A percentile compares a stretch with the other conserved stretches of the same genome.
Evolutionary conservation across 129 eudicot species (phyloP).

Genomic region (Arctium minus): DNA sequence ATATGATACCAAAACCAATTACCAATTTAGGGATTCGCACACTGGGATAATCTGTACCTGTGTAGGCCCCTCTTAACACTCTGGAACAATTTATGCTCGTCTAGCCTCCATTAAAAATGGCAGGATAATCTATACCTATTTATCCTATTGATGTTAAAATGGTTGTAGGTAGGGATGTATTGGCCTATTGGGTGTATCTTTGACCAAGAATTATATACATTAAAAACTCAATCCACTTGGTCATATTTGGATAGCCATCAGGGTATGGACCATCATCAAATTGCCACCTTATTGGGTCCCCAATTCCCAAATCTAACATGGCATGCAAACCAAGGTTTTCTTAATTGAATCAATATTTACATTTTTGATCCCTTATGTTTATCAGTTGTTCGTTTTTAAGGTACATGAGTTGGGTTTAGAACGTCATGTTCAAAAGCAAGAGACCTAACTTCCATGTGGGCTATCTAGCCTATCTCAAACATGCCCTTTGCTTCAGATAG

Average conservation of each 20-base stretch:
- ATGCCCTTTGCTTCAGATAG: too few relatives aligned
- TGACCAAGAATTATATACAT: background rate
- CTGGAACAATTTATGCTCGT: too few relatives aligned
- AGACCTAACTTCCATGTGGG: too few relatives aligned
- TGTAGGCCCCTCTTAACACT: background rate
- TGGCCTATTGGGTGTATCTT: background rate
- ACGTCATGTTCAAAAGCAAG: too few relatives aligned
- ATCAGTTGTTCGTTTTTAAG: background rate
- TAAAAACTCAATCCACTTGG: slow-evolving; percentile 6
- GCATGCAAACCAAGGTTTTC: background rate
- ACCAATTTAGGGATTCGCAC: background rate
- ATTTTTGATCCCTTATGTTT: background rate
- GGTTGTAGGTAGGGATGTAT: background rate
- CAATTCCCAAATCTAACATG: slow-evolving; percentile 14
- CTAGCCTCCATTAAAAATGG: background rate
- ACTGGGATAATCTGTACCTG: background rate
- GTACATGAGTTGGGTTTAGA: too few relatives aligned
- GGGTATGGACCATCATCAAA: background rate
- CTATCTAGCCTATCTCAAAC: too few relatives aligned
- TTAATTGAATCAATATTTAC: slow-evolving; percentile 5
- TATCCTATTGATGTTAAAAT: background rate
- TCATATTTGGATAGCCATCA: background rate
- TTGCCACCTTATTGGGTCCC: slow-evolving; percentile 3
- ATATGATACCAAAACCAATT: background rate
- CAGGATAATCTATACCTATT: background rate